Conservation (phyloP, 2,329 filamentous ascomycete species). For the Fusarium sp. region DNA sequence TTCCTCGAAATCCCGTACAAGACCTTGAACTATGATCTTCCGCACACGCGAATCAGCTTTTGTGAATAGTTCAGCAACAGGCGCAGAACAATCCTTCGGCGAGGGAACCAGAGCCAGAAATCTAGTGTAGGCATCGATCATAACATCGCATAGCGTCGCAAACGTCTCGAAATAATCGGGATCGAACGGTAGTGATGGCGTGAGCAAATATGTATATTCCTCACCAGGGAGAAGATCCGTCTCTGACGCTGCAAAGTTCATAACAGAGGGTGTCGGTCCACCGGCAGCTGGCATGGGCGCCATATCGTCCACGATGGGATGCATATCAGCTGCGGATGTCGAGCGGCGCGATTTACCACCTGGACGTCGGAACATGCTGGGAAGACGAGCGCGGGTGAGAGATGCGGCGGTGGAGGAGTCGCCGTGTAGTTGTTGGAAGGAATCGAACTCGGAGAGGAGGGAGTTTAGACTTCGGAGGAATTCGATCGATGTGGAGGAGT, state of each 20-base stretch:
- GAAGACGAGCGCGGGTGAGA: constrained; percentile 81
- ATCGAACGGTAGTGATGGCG: constrained; percentile 93
- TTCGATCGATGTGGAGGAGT: constrained; percentile 81
- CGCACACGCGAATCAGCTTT: constrained; percentile 89
- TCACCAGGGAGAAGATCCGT: constrained; percentile 81
- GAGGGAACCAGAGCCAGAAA: constrained; percentile 80
- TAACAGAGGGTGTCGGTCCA: constrained; percentile 56
- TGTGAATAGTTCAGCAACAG: constrained; percentile 84
- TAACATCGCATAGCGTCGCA: constrained; percentile 91
- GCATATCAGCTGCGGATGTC: constrained; percentile 59
- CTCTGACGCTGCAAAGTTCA: constrained; percentile 68
- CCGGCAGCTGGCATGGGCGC: constrained; percentile 43
- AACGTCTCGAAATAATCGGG: constrained; percentile 98
- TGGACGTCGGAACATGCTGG: constrained; percentile 82
- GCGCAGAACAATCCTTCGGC: constrained; percentile 75
- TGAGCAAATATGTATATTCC: constrained; percentile 88
- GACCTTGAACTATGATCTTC: constrained; percentile 87
- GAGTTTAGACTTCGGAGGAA: constrained; percentile 89
- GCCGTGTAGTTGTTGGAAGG: constrained; percentile 88
- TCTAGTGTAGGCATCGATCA: constrained; percentile 90
- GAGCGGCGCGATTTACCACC: constrained; percentile 67
- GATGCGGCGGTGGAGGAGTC: constrained; percentile 78
- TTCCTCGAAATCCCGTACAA: constrained; percentile 95
- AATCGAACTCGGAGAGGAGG: constrained; percentile 90
- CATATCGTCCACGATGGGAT: constrained; percentile 48